Conservation (phyloP, 371 early-diverging fungal genomes). For the Apophysomyces ossiformis region DNA sequence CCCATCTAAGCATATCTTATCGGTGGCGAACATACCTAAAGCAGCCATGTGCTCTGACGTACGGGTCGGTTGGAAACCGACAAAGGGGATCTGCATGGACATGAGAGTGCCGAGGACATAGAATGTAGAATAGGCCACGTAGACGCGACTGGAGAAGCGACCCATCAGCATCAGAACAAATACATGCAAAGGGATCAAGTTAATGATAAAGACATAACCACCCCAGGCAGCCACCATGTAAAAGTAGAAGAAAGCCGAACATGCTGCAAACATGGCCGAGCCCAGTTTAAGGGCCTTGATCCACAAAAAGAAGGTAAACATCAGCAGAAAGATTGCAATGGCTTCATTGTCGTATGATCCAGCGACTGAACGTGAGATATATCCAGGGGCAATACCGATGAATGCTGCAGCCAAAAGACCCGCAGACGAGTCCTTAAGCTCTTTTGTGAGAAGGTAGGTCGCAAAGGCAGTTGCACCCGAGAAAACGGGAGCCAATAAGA, state of each 20-base stretch:
- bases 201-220: slow-evolving; percentile 99
- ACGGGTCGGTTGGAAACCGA: slow-evolving; percentile 96
- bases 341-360: slow-evolving; percentile 99
- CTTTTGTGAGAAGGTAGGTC: slow-evolving; percentile 90
- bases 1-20: slow-evolving; percentile 2
- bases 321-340: slow-evolving; percentile 97
- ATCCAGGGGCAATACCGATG: slow-evolving; percentile 98
- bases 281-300: slow-evolving; percentile 93
- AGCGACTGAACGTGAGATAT: slow-evolving; percentile 98
- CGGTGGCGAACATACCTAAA: slow-evolving; percentile 64
- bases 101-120: slow-evolving; percentile 95
- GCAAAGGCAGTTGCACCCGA: slow-evolving; percentile 94
- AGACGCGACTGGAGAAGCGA: slow-evolving; percentile 89
- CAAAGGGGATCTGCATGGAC: slow-evolving; percentile 99
- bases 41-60: slow-evolving; percentile 99
- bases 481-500: slow-evolving; percentile 95
- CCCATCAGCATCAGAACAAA: slow-evolving; percentile 96
- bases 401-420: slow-evolving; percentile 96
- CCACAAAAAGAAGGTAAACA: slow-evolving; percentile 97
- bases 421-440: slow-evolving; percentile 89
- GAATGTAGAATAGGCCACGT: slow-evolving; percentile 96
- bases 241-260: slow-evolving; percentile 94
- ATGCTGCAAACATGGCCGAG: slow-evolving; percentile 86
- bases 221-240: slow-evolving; percentile 99
- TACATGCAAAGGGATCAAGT: slow-evolving; percentile 96